Conservation (phyloP, 1,139 yeast species). For the Geotrichum siamense region DNA sequence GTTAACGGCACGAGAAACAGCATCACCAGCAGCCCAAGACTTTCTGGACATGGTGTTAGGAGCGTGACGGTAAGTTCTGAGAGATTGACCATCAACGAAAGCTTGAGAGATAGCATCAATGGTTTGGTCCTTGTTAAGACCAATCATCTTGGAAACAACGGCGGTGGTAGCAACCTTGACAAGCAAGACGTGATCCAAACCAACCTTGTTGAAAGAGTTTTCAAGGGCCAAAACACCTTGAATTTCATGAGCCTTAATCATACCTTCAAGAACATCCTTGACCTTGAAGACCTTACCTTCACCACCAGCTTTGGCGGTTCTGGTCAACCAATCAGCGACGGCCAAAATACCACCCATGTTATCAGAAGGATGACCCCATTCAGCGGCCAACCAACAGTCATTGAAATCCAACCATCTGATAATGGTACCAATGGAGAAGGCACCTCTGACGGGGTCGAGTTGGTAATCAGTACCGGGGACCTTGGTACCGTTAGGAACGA, state of each 20-base stretch:
- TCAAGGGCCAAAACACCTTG: conserved; percentile 53
- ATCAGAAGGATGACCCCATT: conserved; percentile 61
- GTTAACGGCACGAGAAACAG: conserved; percentile 52
- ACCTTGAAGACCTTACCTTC: conserved; percentile 42
- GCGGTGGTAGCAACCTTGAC: conserved; percentile 62
- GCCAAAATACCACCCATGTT: conserved; percentile 53
- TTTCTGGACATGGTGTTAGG: conserved; percentile 57
- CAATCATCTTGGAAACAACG: conserved; percentile 49
- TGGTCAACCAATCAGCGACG: conserved; percentile 50
- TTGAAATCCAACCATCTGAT: conserved; percentile 56
- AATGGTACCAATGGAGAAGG: conserved; percentile 49
- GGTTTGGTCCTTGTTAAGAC: conserved; percentile 45
- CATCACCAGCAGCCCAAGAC: conserved; percentile 65
- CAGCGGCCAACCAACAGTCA: conserved; percentile 60
- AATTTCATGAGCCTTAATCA: conserved; percentile 58
- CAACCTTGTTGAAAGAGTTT: conserved; percentile 52
- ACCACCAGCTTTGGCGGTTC: conserved; percentile 40
- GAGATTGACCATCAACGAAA: conserved; percentile 51
- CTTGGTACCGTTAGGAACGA: conserved; percentile 48
- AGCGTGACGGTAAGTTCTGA: conserved; percentile 55
- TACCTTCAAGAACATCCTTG: conserved; percentile 46
- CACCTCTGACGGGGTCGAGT: conserved; percentile 53
- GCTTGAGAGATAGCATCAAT: conserved; percentile 52
- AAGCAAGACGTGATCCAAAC: conserved; percentile 51
- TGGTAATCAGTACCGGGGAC: conserved; percentile 47